Evolutionary conservation across 2,329 filamentous ascomycete species (phyloP).

Genomic region (Aspergillaceae sp.): DNA sequence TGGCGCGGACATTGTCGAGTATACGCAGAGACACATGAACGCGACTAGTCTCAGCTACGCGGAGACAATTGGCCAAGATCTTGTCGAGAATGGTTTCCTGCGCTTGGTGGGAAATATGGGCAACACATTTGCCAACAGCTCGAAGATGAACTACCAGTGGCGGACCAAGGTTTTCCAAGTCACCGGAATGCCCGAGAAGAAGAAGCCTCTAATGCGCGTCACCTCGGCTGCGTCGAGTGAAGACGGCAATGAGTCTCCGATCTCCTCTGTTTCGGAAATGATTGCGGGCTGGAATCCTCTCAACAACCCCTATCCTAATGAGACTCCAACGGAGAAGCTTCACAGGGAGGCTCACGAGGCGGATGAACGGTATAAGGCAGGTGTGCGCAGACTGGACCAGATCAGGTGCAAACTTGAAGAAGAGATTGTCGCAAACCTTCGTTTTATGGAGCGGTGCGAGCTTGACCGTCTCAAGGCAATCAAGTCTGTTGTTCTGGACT

Average conservation of each 20-base stretch:
- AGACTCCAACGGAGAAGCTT: conserved; percentile 78
- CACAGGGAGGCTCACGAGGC: conserved; percentile 81
- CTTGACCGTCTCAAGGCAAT: conserved; percentile 93
- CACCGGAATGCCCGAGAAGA: conserved; percentile 82
- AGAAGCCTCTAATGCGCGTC: conserved; percentile 60
- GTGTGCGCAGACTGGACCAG: conserved; percentile 77
- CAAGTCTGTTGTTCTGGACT: conserved; percentile 95
- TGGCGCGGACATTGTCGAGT: conserved; percentile 90
- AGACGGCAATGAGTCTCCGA: conserved; percentile 63
- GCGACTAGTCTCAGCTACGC: conserved; percentile 80
- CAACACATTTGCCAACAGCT: conserved; percentile 93
- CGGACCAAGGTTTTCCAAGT: conserved; percentile 82
- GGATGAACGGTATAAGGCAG: conserved; percentile 86
- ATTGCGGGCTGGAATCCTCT: conserved; percentile 87
- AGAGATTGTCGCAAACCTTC: conserved; percentile 82
- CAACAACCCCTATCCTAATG: conserved; percentile 83
- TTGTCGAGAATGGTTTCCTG: conserved; percentile 72
- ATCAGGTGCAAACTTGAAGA: conserved; percentile 93
- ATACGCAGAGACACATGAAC: conserved; percentile 80
- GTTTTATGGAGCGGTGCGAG: conserved; percentile 95
- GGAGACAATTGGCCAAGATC: conserved; percentile 88
- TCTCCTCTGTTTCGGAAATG: conserved; percentile 79
- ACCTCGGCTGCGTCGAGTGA: conserved; percentile 61
- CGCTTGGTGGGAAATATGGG: conserved; percentile 90
- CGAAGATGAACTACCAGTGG: conserved; percentile 97